Conservation (phyloP, 306 rosid species). For the Glycine latifolia region DNA sequence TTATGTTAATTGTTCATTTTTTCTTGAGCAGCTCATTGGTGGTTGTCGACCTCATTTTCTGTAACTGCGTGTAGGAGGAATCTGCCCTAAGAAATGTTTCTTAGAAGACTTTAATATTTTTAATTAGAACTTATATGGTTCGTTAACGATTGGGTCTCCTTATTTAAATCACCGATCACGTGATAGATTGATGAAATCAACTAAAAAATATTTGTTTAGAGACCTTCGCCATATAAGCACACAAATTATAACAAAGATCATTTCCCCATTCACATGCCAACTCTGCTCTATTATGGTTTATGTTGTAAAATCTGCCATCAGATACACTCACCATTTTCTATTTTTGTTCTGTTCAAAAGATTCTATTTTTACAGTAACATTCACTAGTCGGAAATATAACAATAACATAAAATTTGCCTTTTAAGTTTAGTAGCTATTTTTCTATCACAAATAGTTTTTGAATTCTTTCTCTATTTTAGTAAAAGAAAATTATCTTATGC, state of each 20-base stretch:
- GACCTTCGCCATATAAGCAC: background rate
- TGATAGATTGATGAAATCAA: background rate
- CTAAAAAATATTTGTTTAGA: conserved; percentile 34
- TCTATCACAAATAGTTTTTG: no score
- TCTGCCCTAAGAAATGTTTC: background rate
- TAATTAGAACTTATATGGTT: background rate
- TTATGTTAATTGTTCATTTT: background rate
- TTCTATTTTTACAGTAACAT: no score
- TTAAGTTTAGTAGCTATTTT: no score
- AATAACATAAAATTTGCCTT: no score
- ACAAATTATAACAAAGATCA: background rate
- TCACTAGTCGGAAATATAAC: no score
- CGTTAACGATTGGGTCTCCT: background rate
- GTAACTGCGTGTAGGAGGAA: conserved; percentile 4
- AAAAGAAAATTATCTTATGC: no score
- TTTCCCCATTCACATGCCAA: no score
- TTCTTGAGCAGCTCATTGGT: background rate
- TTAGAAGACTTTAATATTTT: conserved; percentile 24
- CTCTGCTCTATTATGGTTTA: no score
- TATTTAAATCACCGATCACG: conserved; percentile 4
- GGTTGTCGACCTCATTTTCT: background rate
- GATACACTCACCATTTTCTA: no score
- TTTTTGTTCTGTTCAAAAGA: no score
- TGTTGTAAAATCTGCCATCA: no score
- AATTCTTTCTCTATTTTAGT: no score